These are phyloP conservation scores for Vaccinium darrowii DNA, from an alignment of 148 eudicot genomes.

Conservation along the genomic window DNA sequence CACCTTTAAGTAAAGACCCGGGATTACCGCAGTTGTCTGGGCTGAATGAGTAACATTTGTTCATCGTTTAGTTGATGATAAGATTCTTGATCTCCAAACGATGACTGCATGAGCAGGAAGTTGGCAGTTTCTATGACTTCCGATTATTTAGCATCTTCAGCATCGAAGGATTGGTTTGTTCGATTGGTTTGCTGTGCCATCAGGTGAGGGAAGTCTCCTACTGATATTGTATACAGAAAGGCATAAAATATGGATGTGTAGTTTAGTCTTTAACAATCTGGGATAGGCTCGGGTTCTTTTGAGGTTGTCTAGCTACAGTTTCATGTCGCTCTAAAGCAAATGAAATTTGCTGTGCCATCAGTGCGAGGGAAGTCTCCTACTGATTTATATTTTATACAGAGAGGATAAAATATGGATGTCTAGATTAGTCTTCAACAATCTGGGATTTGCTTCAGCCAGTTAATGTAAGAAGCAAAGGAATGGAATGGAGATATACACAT, in stretches of 20 bases:
- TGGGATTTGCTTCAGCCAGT: background rate
- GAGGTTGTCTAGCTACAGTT: background rate
- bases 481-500: background rate
- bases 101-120: background rate
- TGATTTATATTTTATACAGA: too few species aligned
- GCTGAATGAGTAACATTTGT: background rate
- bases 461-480: background rate
- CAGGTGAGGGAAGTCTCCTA: background rate
- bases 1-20: background rate
- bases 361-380: too few species aligned
- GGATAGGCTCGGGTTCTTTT: background rate
- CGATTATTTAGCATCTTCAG: background rate
- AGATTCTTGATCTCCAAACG: background rate
- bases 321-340: background rate
- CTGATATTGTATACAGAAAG: background rate
- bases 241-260: background rate
- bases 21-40: background rate
- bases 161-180: background rate
- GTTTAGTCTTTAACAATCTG: background rate
- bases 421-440: too few species aligned
- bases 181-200: background rate
- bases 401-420: too few species aligned
- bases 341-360: background rate
- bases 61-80: background rate
- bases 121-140: background rate